phyloP scores from a whole-genome alignment of 768 basidiomycete species.

The Trichaptum fuscoviolaceum region DNA sequence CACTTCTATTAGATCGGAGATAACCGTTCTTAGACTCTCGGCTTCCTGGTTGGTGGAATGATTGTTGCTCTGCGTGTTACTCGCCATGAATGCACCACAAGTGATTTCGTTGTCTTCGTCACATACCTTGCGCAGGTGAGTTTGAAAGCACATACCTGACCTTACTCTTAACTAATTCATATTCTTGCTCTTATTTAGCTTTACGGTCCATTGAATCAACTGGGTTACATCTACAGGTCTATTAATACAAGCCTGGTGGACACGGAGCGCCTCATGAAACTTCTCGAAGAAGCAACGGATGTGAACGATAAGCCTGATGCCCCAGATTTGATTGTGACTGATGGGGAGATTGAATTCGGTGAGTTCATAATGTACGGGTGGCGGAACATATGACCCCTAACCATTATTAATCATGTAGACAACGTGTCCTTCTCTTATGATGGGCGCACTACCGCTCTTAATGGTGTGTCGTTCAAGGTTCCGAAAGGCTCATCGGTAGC shows the following conservation, averaged over 20 bases:
- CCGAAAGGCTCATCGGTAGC: slow-evolving; percentile 86
- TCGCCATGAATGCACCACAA: slow-evolving; percentile 42
- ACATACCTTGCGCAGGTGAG: slow-evolving; percentile 73
- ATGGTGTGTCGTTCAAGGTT: slow-evolving; percentile 81
- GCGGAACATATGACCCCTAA: slow-evolving; percentile 4
- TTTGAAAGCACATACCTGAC: slow-evolving; percentile 1
- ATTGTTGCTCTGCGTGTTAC: slow-evolving; percentile 72
- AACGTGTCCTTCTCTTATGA: slow-evolving; percentile 89
- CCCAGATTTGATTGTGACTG: slow-evolving; percentile 60
- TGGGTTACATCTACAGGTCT: slow-evolving; percentile 74
- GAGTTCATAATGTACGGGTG: slow-evolving; percentile 18
- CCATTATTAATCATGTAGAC: slow-evolving; percentile 36
- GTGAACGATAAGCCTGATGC: slow-evolving; percentile 78
- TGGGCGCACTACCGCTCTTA: slow-evolving; percentile 59
- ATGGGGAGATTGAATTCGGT: slow-evolving; percentile 89
- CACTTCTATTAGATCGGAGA: background rate
- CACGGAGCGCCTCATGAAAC: slow-evolving; percentile 76
- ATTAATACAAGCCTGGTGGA: slow-evolving; percentile 75
- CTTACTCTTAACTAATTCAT: slow-evolving; percentile 12
- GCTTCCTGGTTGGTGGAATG: slow-evolving; percentile 76
- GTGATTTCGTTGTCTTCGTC: slow-evolving; percentile 75
- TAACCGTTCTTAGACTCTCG: slow-evolving; percentile 47
- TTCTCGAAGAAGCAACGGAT: slow-evolving; percentile 79
- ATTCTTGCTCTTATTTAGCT: slow-evolving; percentile 32
- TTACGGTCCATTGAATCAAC: slow-evolving; percentile 69